These are phyloP conservation scores for Tuctoria greenei DNA, from an alignment of 176 grass and related monocot genomes.

Conservation along the genomic window DNA sequence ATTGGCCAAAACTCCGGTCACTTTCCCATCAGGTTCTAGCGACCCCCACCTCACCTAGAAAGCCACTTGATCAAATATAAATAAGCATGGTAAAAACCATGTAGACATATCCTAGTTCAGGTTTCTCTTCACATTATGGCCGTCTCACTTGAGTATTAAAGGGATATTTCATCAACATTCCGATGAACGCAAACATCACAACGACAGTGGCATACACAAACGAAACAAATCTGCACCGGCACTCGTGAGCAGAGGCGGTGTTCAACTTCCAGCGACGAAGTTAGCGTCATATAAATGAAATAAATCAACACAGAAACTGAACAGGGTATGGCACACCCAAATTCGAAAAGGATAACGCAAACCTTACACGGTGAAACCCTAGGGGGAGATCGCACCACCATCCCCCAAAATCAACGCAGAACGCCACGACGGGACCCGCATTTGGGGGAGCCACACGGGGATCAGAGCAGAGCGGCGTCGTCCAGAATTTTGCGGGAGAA, in stretches of 20 bases:
- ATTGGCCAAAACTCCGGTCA: no score
- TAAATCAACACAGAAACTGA: background rate
- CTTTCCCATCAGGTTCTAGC: no score
- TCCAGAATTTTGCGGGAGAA: background rate
- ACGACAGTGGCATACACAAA: background rate
- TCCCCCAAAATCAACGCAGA: background rate
- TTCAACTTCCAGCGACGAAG: background rate
- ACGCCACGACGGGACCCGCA: background rate
- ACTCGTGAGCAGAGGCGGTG: background rate
- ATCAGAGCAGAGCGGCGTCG: background rate
- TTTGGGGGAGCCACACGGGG: background rate
- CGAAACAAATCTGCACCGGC: background rate
- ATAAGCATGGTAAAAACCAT: background rate
- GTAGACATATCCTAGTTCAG: no score
- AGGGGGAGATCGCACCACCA: background rate
- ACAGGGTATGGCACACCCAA: background rate
- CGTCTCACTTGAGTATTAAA: background rate
- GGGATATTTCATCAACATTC: background rate
- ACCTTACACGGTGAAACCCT: constrained; percentile 30
- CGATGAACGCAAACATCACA: background rate
- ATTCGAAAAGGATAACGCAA: no score
- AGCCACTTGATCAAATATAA: background rate
- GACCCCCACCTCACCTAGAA: no score
- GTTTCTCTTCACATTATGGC: background rate
- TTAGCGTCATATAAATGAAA: background rate